Percentiles rank a stretch among this genome's conserved stretches.
Evolutionary conservation across 208 protist genomes (phyloP).

Genomic region (Acanthamoeba lenticulata): DNA sequence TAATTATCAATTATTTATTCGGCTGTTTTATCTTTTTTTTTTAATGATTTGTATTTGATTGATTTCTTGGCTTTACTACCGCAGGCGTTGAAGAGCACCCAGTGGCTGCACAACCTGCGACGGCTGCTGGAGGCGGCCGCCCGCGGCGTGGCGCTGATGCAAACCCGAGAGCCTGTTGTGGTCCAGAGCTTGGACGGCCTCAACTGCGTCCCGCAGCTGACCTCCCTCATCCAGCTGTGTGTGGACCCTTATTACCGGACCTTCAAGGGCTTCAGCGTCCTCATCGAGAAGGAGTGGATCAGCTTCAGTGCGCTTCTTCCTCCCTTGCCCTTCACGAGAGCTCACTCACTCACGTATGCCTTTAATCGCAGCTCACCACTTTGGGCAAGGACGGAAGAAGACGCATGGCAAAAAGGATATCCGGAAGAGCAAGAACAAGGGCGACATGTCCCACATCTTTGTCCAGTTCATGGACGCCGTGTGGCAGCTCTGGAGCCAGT

Average conservation of each 20-base stretch:
- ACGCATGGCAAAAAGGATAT: constrained; percentile 8
- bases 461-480: constrained; percentile 63
- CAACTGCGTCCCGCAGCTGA: constrained; percentile 45
- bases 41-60: too few relatives aligned
- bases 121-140: not conserved
- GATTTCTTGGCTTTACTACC: too few relatives aligned
- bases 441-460: constrained; percentile 30
- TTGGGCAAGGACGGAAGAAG: not conserved
- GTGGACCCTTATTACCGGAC: constrained; percentile 57
- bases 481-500: constrained; percentile 54
- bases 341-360: not conserved
- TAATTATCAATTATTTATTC: not conserved
- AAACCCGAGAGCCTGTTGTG: not conserved
- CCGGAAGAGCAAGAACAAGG: constrained; percentile 1
- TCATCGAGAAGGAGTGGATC: constrained; percentile 64
- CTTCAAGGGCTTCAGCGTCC: constrained; percentile 48
- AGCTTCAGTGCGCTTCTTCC: constrained; percentile 35
- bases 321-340: too few relatives aligned
- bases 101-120: not conserved
- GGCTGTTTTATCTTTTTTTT: not conserved
- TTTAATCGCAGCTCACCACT: constrained; percentile 19
- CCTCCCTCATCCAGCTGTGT: constrained; percentile 51
- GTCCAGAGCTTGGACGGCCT: not conserved
- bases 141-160: not conserved
- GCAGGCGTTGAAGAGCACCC: not conserved